These are phyloP conservation scores for Hanseniaspora mollemarum DNA, from an alignment of 805 yeast genomes.

Conservation along the genomic window DNA sequence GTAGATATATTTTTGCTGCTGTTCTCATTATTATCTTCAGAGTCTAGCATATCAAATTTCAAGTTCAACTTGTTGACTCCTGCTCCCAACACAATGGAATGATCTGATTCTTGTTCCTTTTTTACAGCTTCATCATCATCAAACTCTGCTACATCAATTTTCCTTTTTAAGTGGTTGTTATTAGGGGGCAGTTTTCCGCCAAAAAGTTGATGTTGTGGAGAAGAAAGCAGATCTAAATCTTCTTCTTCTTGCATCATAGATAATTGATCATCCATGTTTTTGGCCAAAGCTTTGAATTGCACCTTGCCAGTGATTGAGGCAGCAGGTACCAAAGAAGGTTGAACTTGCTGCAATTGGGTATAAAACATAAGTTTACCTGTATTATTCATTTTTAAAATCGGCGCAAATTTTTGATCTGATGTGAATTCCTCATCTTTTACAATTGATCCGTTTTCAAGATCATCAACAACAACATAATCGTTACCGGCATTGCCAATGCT, in stretches of 20 bases:
- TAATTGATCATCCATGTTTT: not conserved
- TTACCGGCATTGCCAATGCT: not conserved
- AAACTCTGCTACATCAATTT: not conserved
- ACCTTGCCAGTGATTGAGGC: slow-evolving; percentile 11
- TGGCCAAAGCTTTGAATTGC: not conserved
- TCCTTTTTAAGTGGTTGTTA: slow-evolving; percentile 7
- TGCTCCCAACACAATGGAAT: not conserved
- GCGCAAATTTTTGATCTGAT: slow-evolving; percentile 11
- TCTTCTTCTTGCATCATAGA: slow-evolving; percentile 7
- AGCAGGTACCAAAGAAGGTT: slow-evolving; percentile 14
- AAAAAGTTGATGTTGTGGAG: not conserved
- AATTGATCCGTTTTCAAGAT: slow-evolving; percentile 6
- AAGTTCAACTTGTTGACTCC: slow-evolving; percentile 4
- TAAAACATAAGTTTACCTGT: slow-evolving; percentile 12
- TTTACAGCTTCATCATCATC: slow-evolving; percentile 3
- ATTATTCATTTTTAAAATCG: slow-evolving; percentile 10
- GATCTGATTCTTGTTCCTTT: not conserved
- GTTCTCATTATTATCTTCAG: not conserved
- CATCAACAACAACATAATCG: slow-evolving; percentile 2
- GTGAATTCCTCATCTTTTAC: slow-evolving; percentile 16
- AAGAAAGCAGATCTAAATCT: not conserved
- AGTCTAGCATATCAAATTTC: slow-evolving; percentile 7
- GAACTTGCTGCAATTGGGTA: slow-evolving; percentile 11
- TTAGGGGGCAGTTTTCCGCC: not conserved
- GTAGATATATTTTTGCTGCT: not conserved